Percentiles rank a stretch among this genome's conserved stretches.
phyloP scores from a whole-genome alignment of 1,139 yeast species.

The Arxiozyma telluris region DNA sequence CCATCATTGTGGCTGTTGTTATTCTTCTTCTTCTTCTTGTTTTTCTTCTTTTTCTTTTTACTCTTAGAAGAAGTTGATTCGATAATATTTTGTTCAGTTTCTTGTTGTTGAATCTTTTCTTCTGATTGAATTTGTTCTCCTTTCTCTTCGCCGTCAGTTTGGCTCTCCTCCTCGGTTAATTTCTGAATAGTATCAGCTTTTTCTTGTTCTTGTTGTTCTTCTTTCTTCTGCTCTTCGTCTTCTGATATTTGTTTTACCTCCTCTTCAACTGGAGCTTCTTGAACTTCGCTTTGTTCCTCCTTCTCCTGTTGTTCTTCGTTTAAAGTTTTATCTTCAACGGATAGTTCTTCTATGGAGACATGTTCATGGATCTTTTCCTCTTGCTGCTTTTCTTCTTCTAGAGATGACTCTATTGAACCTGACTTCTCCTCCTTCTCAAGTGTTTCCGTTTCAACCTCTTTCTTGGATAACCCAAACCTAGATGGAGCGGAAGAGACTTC shows the following conservation, averaged over 20 bases:
- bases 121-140: conserved; percentile 6
- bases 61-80: conserved; percentile 3
- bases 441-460: conserved; percentile 3
- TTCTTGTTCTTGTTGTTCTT: background rate
- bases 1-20: background rate
- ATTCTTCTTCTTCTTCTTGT: conserved; percentile 14
- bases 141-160: conserved; percentile 6
- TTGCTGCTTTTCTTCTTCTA: background rate
- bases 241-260: conserved; percentile 2
- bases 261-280: conserved; percentile 1
- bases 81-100: background rate
- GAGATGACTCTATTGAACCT: background rate
- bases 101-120: background rate
- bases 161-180: conserved; percentile 1
- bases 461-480: background rate
- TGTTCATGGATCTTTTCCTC: background rate
- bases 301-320: background rate
- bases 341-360: background rate
- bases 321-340: background rate
- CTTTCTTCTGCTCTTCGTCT: conserved; percentile 4
- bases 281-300: background rate
- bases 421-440: background rate
- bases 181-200: background rate
- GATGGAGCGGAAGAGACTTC: background rate
- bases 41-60: conserved; percentile 10